phyloP scores from a whole-genome alignment of 1,284 basidiomycete species.

The Heterobasidion parviporum region DNA sequence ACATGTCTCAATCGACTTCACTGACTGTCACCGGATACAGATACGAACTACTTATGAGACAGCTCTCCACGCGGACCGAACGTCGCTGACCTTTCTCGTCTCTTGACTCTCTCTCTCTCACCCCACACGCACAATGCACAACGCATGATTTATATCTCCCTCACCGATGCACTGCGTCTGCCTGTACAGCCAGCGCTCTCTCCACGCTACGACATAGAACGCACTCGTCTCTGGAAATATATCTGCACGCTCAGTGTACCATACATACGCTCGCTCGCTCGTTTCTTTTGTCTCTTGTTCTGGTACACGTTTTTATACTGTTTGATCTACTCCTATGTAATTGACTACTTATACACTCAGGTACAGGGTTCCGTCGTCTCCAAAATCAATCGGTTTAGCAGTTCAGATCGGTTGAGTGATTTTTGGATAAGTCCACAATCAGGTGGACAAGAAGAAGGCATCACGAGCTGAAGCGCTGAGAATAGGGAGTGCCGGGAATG shows the following conservation, averaged over 20 bases:
- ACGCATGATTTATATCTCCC: not conserved
- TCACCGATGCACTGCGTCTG: not conserved
- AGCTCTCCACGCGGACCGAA: slow-evolving; percentile 27
- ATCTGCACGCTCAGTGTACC: not conserved
- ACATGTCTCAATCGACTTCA: not conserved
- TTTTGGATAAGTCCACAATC: not conserved
- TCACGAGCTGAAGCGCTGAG: no score
- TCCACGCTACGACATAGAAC: not conserved
- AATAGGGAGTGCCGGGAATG: no score
- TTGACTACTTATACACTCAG: not conserved
- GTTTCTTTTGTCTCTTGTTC: not conserved
- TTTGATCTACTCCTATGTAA: not conserved
- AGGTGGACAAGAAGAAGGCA: no score
- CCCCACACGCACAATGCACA: not conserved
- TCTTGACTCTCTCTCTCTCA: not conserved
- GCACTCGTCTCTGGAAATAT: not conserved
- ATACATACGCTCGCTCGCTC: not conserved
- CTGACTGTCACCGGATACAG: slow-evolving; percentile 21
- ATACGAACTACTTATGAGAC: slow-evolving; percentile 64
- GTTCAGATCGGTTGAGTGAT: not conserved
- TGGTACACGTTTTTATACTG: not conserved
- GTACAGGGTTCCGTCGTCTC: not conserved
- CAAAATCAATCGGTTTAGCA: not conserved
- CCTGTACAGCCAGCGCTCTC: not conserved
- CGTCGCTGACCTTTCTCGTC: not conserved